Percentiles rank a stretch among this genome's conserved stretches.
Conservation (phyloP, 768 basidiomycete genomes). For the Russula olivacea region DNA sequence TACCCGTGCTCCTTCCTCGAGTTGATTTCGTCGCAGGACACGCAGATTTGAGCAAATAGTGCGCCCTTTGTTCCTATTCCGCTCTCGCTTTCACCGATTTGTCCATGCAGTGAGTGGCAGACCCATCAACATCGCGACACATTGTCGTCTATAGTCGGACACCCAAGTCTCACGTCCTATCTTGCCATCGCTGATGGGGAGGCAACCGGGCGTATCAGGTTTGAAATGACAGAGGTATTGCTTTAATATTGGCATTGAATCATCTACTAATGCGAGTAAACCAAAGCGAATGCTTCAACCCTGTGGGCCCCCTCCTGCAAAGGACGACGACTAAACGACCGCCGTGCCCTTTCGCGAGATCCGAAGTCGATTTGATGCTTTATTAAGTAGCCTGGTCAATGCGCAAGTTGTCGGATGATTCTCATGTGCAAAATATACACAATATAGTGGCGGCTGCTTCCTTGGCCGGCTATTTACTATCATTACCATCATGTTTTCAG, state of each 20-base stretch:
- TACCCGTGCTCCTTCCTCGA: conserved; percentile 2
- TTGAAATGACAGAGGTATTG: conserved; percentile 94
- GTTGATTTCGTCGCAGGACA: conserved; percentile 53
- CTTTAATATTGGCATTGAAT: not conserved
- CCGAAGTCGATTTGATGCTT: not conserved
- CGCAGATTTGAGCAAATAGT: conserved; percentile 96
- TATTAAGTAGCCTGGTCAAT: conserved; percentile 7
- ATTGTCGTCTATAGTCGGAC: conserved; percentile 87
- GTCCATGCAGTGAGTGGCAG: conserved; percentile 76
- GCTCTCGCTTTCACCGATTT: conserved; percentile 13
- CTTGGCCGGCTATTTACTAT: not conserved
- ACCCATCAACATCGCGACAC: conserved; percentile 98
- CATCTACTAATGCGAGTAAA: not conserved
- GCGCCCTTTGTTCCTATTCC: conserved; percentile 29
- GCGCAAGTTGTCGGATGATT: not conserved
- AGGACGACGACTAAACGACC: conserved; percentile 65
- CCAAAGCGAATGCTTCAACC: conserved; percentile 50
- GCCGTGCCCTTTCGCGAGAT: not conserved
- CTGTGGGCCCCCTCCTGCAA: conserved; percentile 50
- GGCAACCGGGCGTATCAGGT: conserved; percentile 79
- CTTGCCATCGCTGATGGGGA: conserved; percentile 93
- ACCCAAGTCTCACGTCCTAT: conserved; percentile 79
- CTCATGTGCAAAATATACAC: not conserved
- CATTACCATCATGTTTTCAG: not conserved
- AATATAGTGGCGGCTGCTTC: not conserved